phyloP scores from a whole-genome alignment of 2,329 filamentous ascomycete species.

The Botryosphaeria agaves region DNA sequence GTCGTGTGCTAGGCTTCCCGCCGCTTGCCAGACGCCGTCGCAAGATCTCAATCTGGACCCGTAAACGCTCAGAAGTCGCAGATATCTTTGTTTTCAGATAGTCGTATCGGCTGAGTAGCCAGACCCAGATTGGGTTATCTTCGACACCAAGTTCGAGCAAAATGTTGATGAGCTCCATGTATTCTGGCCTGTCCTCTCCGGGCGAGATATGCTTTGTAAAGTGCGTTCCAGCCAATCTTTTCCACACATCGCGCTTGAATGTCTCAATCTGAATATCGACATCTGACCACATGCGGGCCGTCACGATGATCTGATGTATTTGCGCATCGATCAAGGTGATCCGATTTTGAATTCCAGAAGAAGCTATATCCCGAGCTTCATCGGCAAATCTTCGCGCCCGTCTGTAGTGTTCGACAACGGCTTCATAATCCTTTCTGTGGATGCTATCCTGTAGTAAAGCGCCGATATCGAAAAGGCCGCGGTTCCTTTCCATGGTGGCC shows the following conservation, averaged over 20 bases:
- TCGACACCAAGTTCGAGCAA: conserved; percentile 88
- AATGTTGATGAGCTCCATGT: conserved; percentile 80
- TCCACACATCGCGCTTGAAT: conserved; percentile 86
- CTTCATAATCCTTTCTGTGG: conserved; percentile 79
- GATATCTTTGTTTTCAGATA: conserved; percentile 76
- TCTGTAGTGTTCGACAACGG: conserved; percentile 70
- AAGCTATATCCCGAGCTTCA: conserved; percentile 54
- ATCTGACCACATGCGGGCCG: conserved; percentile 88
- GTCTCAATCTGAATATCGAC: conserved; percentile 70
- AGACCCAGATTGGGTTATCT: conserved; percentile 92
- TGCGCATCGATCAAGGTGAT: conserved; percentile 56
- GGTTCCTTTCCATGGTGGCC: conserved; percentile 59
- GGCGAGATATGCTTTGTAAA: conserved; percentile 27
- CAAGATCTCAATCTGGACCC: conserved; percentile 82
- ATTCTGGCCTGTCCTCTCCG: conserved; percentile 43
- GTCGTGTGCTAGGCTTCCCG: conserved; percentile 52
- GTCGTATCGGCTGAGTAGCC: conserved; percentile 80
- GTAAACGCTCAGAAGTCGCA: conserved; percentile 64
- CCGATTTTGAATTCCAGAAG: conserved; percentile 29
- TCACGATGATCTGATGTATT: conserved; percentile 71
- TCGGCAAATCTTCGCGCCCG: conserved; percentile 69
- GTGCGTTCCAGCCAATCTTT: conserved; percentile 54
- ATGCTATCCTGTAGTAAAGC: conserved; percentile 66
- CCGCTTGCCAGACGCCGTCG: conserved; percentile 60
- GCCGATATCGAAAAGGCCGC: conserved; percentile 67